Evolutionary conservation across 768 basidiomycete genomes (phyloP).

Genomic region (Boletus sensibilis): DNA sequence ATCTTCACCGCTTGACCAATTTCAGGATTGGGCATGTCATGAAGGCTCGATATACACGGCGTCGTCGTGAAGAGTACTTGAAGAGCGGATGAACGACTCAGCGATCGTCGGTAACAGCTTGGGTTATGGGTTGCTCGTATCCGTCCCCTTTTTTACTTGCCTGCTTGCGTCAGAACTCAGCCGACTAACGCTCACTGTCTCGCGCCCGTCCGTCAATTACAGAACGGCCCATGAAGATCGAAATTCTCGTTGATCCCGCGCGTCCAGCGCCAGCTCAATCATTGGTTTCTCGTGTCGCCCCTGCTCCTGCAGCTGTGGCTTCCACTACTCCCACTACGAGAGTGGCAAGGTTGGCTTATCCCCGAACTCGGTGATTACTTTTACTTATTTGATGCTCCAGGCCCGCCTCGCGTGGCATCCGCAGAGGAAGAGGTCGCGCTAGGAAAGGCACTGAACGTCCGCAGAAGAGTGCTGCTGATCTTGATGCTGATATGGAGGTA

Average conservation of each 20-base stretch:
- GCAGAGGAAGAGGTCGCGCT: constrained; percentile 44
- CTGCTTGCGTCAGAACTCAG: constrained; percentile 35
- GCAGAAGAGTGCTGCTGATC: constrained; percentile 80
- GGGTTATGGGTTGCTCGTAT: constrained; percentile 36
- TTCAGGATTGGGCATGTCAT: constrained; percentile 32
- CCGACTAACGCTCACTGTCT: constrained; percentile 37
- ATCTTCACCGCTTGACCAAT: constrained; percentile 36
- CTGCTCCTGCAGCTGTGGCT: constrained; percentile 44
- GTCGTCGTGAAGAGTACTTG: constrained; percentile 22
- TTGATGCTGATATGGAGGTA: constrained; percentile 99
- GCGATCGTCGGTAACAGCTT: constrained; percentile 24
- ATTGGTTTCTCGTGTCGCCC: constrained; percentile 83
- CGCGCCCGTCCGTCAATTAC: constrained; percentile 36
- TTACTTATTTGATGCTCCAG: constrained; percentile 20
- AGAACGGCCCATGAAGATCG: constrained; percentile 99
- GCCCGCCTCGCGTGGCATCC: constrained; percentile 41
- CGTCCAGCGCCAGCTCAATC: constrained; percentile 58
- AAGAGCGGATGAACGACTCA: constrained; percentile 26
- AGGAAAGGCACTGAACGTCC: constrained; percentile 58
- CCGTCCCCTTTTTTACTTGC: constrained; percentile 45
- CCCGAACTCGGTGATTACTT: not conserved
- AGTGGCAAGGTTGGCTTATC: constrained; percentile 36
- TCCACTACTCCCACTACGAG: constrained; percentile 21
- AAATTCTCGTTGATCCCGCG: constrained; percentile 90
- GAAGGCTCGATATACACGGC: constrained; percentile 23